Percentiles rank a stretch among this genome's conserved stretches.
Evolutionary conservation across 495 filamentous ascomycete species (phyloP).

Genomic region (Neurospora africana): DNA sequence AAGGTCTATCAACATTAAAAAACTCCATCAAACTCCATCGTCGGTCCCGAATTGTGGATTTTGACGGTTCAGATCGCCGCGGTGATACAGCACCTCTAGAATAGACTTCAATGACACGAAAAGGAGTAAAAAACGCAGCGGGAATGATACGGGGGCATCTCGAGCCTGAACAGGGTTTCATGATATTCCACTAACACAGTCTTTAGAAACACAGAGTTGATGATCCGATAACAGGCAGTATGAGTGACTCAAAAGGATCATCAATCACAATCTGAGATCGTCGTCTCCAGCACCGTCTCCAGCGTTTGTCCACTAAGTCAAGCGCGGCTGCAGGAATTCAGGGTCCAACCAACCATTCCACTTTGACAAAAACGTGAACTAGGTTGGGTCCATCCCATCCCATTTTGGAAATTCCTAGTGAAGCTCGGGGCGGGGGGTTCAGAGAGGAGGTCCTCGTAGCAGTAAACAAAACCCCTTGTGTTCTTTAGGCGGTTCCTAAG

Average conservation of each 20-base stretch:
- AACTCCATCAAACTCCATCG: neutral
- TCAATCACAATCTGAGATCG: neutral
- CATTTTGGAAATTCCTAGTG: neutral
- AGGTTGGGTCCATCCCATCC: neutral
- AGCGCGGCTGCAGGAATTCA: neutral
- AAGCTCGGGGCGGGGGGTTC: neutral
- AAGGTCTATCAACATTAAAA: neutral
- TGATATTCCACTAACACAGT: neutral
- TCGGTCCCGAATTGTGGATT: neutral
- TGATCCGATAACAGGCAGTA: neutral
- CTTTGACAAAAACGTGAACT: neutral
- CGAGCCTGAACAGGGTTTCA: neutral
- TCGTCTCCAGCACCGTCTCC: neutral
- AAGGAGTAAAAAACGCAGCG: too few relatives aligned
- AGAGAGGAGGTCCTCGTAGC: too few relatives aligned
- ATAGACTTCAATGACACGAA: too few relatives aligned
- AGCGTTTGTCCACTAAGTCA: neutral
- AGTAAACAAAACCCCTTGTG: neutral
- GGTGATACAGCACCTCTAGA: neutral
- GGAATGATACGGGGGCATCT: neutral
- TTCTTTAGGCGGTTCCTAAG: neutral
- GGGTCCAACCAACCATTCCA: neutral
- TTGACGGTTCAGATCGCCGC: neutral
- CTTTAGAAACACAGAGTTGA: neutral
- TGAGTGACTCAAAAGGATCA: neutral